phyloP scores from a whole-genome alignment of 164 flowering plant species.

The Malania oleifera region DNA sequence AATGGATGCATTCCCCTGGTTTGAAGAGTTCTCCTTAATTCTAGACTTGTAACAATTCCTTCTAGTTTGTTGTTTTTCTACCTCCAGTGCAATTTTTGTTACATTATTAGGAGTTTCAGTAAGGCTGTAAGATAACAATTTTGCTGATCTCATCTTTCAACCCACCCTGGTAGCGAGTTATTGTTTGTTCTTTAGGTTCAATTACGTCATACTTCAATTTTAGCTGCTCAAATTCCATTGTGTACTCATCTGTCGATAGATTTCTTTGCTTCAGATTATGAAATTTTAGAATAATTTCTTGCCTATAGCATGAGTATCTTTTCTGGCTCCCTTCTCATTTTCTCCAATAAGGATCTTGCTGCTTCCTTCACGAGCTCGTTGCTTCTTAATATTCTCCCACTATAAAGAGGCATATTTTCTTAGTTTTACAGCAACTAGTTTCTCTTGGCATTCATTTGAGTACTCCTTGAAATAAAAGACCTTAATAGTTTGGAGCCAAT shows the following conservation, averaged over 20 bases:
- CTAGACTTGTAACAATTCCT: too few species aligned
- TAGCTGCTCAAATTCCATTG: slow-evolving; percentile 7
- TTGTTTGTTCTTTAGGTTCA: slow-evolving; percentile 14
- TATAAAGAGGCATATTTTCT: slow-evolving; percentile 15
- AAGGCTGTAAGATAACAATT: background rate
- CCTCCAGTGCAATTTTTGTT: background rate
- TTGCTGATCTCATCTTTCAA: background rate
- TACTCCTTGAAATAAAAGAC: slow-evolving; percentile 2
- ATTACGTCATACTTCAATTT: slow-evolving; percentile 8
- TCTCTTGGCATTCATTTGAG: background rate
- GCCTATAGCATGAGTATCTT: slow-evolving; percentile 12
- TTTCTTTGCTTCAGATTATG: slow-evolving; percentile 12
- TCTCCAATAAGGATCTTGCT: slow-evolving; percentile 4
- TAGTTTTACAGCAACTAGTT: slow-evolving; percentile 6
- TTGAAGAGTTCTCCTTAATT: too few species aligned
- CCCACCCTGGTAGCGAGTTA: slow-evolving; percentile 12
- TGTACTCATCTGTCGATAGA: slow-evolving; percentile 12
- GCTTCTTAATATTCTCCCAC: slow-evolving; percentile 13
- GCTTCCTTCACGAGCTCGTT: slow-evolving; percentile 7
- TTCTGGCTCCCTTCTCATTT: slow-evolving; percentile 8
- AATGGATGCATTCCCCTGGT: too few species aligned
- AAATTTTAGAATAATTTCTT: slow-evolving; percentile 10
- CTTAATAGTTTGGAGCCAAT: slow-evolving; percentile 11
- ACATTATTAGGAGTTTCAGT: too few species aligned
- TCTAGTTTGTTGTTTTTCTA: too few species aligned